These are phyloP conservation scores for Stygiomarasmius scandens DNA, from an alignment of 1,284 basidiomycete species.

Conservation along the genomic window DNA sequence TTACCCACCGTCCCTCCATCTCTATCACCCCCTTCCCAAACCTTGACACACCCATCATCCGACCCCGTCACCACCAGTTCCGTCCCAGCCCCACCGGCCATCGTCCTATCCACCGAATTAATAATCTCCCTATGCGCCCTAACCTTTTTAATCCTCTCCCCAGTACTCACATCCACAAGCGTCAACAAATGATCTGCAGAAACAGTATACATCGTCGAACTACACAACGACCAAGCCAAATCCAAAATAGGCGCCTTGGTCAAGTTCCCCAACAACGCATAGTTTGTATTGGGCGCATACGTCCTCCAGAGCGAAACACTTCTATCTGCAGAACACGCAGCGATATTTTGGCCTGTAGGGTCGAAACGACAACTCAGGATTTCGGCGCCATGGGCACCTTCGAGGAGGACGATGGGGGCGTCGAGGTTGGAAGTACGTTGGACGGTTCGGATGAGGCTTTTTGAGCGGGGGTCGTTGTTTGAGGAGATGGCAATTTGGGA, in stretches of 20 bases:
- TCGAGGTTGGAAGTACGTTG: slow-evolving; percentile 79
- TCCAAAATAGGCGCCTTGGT: slow-evolving; percentile 82
- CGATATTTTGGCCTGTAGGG: slow-evolving; percentile 80
- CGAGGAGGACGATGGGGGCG: slow-evolving; percentile 78
- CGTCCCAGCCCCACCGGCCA: slow-evolving; percentile 78
- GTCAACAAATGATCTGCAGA: slow-evolving; percentile 83
- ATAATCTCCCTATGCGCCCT: slow-evolving; percentile 85
- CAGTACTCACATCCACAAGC: slow-evolving; percentile 76
- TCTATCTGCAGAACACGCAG: slow-evolving; percentile 80
- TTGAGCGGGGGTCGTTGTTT: slow-evolving; percentile 63
- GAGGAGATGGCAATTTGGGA: slow-evolving; percentile 75
- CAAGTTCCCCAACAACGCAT: slow-evolving; percentile 71
- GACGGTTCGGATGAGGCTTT: slow-evolving; percentile 75
- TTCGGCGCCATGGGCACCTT: slow-evolving; percentile 81
- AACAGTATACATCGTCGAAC: slow-evolving; percentile 74
- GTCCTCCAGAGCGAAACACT: slow-evolving; percentile 81
- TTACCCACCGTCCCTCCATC: slow-evolving; percentile 51
- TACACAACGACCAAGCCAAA: slow-evolving; percentile 79
- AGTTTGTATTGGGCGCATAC: slow-evolving; percentile 81
- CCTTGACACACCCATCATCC: slow-evolving; percentile 86
- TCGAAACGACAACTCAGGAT: slow-evolving; percentile 81
- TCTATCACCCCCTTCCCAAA: slow-evolving; percentile 85
- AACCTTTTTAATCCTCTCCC: slow-evolving; percentile 73
- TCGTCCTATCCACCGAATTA: slow-evolving; percentile 83
- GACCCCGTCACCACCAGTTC: slow-evolving; percentile 69